Conservation (phyloP, 2,329 filamentous ascomycete genomes). For the Elsinoe necatrix region DNA sequence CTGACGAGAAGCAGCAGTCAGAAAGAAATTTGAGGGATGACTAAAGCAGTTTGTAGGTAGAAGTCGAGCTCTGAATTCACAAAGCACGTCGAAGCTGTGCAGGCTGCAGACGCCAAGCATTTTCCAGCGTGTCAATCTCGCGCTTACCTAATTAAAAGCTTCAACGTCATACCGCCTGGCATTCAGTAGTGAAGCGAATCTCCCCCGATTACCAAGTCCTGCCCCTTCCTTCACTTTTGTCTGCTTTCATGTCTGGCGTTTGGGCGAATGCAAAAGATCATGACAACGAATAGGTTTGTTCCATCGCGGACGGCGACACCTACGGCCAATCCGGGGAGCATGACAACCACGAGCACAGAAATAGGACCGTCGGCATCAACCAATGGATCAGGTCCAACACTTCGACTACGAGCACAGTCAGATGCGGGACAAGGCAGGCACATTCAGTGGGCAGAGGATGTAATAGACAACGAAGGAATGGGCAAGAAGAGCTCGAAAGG, state of each 20-base stretch:
- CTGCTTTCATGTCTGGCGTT: background rate
- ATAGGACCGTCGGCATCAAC: constrained; percentile 20
- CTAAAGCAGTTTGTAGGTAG: background rate
- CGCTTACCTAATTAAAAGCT: constrained; percentile 12
- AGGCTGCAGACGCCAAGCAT: constrained; percentile 12
- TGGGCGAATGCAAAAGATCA: background rate
- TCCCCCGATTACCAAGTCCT: too few relatives aligned
- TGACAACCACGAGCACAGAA: constrained; percentile 26
- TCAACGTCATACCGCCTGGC: constrained; percentile 2
- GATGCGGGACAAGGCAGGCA: constrained; percentile 42
- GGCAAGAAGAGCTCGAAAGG: constrained; percentile 93
- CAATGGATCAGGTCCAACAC: constrained; percentile 22
- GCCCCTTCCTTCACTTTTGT: background rate
- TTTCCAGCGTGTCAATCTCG: constrained; percentile 13
- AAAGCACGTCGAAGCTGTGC: constrained; percentile 6
- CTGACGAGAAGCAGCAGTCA: background rate
- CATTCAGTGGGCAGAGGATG: constrained; percentile 87
- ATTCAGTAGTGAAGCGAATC: background rate
- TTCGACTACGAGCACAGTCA: constrained; percentile 35
- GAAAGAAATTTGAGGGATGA: background rate
- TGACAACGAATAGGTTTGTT: constrained; percentile 12
- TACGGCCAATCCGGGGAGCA: constrained; percentile 24
- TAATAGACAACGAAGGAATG: constrained; percentile 91
- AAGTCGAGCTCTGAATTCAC: constrained; percentile 5
- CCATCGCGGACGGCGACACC: constrained; percentile 21